Base-by-base conservation (phyloP, 2,329 filamentous ascomycete genomes). In the Xylaria digitata region DNA sequence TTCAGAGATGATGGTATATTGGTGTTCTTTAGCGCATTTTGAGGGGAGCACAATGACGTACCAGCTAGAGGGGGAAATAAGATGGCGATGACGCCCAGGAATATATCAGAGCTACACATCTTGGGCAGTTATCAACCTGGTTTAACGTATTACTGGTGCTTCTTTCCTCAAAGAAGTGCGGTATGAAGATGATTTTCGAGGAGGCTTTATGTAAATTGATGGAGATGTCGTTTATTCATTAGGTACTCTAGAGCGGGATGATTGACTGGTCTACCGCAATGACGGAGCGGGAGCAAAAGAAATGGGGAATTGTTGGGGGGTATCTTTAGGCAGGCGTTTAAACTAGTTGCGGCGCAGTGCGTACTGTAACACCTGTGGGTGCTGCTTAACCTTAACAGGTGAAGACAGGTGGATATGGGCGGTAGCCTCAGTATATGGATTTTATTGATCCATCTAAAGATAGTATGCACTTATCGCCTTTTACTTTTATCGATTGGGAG, bases 21-120 rank as follows among this genome's bases (percentile, higher is more conserved):
- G 45, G 48, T 19, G 7, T 17, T 42, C 17, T 37, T 6, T 30
- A 15, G 62, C 34, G 64, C 46, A 21, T 21, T 40, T 26, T 13
- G 59, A 54, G 54, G 43, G 58, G 56, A 46, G 26, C 45, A 43
- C 49, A 21, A 76, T 76, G 71, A 81, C 86, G 76, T 83, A 90
- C 88, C 88, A 66, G 89, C 82, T 61, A 91, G 79, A 67, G 89
- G 89, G 40, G 89, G 89, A 76, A 90, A 90, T 72, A 91, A 80
- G 66, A 90, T 81, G 76, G 89, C 89, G 70, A 91, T 77, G 45
- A 90, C 74, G 77, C 85, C 87, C 70, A 91, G 86, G 76, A 91
- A 90, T 74, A 88, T 79, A 77, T 90, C 88, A 58, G 84, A 75
- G 63, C 84, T 81, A 78, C 87, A 89, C 87, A 90, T 90, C 56